Percentiles rank a stretch among this genome's conserved stretches.
phyloP scores from a whole-genome alignment of 805 yeast species.

The Sungouiella thailandica region DNA sequence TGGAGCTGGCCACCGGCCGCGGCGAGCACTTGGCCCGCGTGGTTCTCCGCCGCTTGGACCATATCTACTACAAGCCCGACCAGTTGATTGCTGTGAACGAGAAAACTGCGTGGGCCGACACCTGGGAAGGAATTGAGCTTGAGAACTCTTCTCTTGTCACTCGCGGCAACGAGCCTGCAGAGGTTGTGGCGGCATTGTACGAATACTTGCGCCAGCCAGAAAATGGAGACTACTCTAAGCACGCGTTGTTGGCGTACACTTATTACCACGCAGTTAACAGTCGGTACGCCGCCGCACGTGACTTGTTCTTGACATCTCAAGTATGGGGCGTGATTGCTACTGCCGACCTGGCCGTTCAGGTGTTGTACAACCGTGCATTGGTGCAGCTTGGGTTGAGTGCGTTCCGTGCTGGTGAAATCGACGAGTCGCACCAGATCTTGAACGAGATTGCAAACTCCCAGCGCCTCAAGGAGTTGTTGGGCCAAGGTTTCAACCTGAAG shows the following conservation, averaged over 20 bases:
- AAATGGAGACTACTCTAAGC: conserved; percentile 66
- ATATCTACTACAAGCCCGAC: conserved; percentile 86
- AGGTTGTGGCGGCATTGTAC: conserved; percentile 61
- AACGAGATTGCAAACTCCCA: conserved; percentile 84
- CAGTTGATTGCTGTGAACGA: conserved; percentile 68
- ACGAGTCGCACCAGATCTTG: conserved; percentile 80
- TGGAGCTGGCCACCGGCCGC: conserved; percentile 56
- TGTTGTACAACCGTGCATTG: conserved; percentile 88
- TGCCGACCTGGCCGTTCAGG: conserved; percentile 83
- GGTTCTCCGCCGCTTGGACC: conserved; percentile 80
- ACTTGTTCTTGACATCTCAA: conserved; percentile 81
- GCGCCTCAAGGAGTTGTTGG: conserved; percentile 85
- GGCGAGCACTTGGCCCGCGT: conserved; percentile 68
- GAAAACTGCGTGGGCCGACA: conserved; percentile 63
- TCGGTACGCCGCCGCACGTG: conserved; percentile 80
- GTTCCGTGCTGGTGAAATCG: conserved; percentile 81
- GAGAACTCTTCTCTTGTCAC: conserved; percentile 28
- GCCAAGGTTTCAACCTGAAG: conserved; percentile 79
- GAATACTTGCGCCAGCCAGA: conserved; percentile 61
- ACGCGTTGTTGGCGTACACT: conserved; percentile 78
- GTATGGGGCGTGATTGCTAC: conserved; percentile 77
- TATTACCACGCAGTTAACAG: conserved; percentile 90
- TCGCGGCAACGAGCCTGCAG: conserved; percentile 28
- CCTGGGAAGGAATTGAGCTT: conserved; percentile 24
- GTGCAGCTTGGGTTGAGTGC: conserved; percentile 96